phyloP scores from a whole-genome alignment of 2,329 filamentous ascomycete species.

The Stemphylium lycopersici region DNA sequence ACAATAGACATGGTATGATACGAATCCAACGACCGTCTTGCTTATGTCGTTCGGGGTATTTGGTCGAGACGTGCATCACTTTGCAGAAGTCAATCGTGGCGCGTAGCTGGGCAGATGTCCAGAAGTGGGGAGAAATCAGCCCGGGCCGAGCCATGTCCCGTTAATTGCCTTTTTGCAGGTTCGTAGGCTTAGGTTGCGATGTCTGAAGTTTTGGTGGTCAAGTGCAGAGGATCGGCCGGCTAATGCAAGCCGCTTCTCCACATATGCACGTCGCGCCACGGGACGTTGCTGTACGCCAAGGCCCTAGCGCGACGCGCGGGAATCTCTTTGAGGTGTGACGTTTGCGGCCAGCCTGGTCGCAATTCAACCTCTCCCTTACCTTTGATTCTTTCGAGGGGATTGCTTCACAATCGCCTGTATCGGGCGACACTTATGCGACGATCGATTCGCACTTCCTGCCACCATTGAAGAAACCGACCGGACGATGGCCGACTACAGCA shows the following conservation, averaged over 20 bases:
- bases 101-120: too few species aligned
- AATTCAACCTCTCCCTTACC: neutral
- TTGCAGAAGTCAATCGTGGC: too few species aligned
- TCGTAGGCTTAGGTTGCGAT: too few species aligned
- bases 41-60: too few species aligned
- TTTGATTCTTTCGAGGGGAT: neutral
- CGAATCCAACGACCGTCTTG: too few species aligned
- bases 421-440: conserved; percentile 2
- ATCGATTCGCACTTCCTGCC: neutral
- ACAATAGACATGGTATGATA: too few species aligned
- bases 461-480: neutral
- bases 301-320: conserved; percentile 14
- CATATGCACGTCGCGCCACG: conserved; percentile 10
- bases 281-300: conserved; percentile 16
- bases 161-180: too few species aligned
- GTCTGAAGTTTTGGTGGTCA: too few species aligned
- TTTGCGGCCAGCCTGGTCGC: conserved; percentile 14
- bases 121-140: too few species aligned
- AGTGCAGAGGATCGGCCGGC: conserved; percentile 4
- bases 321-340: conserved; percentile 16
- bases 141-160: too few species aligned
- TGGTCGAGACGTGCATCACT: too few species aligned
- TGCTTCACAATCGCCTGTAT: neutral
- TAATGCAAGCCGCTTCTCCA: conserved; percentile 12
- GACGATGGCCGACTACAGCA: conserved; percentile 52